Conservation (phyloP, 352 stramenopile genomes). For the Phytophthora agathidicida region DNA sequence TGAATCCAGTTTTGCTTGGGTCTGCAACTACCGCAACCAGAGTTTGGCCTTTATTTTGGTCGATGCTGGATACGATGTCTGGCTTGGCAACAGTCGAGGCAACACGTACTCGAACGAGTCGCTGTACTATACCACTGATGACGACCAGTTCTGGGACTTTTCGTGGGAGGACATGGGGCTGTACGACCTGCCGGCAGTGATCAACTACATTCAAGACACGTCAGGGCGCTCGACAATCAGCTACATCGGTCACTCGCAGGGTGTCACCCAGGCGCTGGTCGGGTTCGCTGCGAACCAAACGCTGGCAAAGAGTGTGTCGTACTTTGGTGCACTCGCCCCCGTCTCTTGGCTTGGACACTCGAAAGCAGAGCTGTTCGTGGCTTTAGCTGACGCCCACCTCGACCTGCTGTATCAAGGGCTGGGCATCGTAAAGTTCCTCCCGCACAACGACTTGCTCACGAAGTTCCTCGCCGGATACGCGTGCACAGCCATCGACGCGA, state of each 20-base stretch:
- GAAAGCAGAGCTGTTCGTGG: conserved; percentile 38
- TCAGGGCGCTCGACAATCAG: conserved; percentile 41
- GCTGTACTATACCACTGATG: conserved; percentile 37
- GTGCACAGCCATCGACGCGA: conserved; percentile 40
- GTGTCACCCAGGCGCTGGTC: conserved; percentile 54
- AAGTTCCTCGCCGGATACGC: conserved; percentile 41
- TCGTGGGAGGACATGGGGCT: conserved; percentile 56
- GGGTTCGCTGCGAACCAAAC: conserved; percentile 57
- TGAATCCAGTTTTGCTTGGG: conserved; percentile 55
- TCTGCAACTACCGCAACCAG: conserved; percentile 59
- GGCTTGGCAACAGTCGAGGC: conserved; percentile 60
- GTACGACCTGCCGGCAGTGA: conserved; percentile 50
- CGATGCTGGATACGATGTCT: conserved; percentile 63
- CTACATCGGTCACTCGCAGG: conserved; percentile 62
- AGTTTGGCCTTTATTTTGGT: conserved; percentile 57
- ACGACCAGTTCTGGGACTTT: conserved; percentile 57
- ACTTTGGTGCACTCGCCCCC: conserved; percentile 53
- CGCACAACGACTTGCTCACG: conserved; percentile 41
- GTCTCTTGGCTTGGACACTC: conserved; percentile 42
- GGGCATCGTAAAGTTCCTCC: conserved; percentile 40
- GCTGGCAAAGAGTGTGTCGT: conserved; percentile 51
- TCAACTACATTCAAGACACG: conserved; percentile 43
- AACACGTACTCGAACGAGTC: conserved; percentile 58
- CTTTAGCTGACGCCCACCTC: conserved; percentile 37
- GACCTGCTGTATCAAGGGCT: conserved; percentile 41